Conservation (phyloP, 345 rosid species). For the Gossypium anomalum region DNA sequence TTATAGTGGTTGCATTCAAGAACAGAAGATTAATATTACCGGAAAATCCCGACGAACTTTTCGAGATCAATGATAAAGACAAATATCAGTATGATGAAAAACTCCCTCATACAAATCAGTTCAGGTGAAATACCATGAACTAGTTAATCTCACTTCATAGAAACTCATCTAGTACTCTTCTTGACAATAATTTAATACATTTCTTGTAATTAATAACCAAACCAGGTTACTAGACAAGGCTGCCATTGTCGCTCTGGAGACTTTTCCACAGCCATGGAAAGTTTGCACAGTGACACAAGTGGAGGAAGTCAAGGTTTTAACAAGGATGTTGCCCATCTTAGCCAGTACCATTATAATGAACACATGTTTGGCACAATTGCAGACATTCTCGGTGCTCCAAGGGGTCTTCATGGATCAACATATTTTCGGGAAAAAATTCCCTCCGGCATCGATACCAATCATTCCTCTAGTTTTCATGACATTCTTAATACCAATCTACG, state of each 20-base stretch:
- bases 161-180: not conserved
- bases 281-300: constrained; percentile 61
- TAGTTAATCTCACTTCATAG: not conserved
- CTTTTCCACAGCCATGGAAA: constrained; percentile 42
- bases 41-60: constrained; percentile 35
- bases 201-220: not conserved
- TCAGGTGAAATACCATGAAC: not conserved
- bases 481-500: constrained; percentile 37
- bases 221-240: constrained; percentile 54
- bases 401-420: constrained; percentile 32
- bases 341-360: constrained; percentile 43
- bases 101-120: constrained; percentile 7
- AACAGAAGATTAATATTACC: constrained; percentile 46
- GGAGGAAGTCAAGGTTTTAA: constrained; percentile 36
- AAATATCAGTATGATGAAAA: constrained; percentile 33
- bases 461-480: constrained; percentile 38
- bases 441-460: constrained; percentile 36
- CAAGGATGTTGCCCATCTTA: constrained; percentile 42
- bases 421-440: constrained; percentile 29
- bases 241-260: constrained; percentile 31
- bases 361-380: constrained; percentile 44
- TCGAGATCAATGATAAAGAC: constrained; percentile 32
- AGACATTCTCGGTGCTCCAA: constrained; percentile 41
- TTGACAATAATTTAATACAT: not conserved
- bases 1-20: constrained; percentile 39